These are phyloP conservation scores for Tetrastigma voinierianum DNA, from an alignment of 164 flowering plant species.

Conservation along the genomic window DNA sequence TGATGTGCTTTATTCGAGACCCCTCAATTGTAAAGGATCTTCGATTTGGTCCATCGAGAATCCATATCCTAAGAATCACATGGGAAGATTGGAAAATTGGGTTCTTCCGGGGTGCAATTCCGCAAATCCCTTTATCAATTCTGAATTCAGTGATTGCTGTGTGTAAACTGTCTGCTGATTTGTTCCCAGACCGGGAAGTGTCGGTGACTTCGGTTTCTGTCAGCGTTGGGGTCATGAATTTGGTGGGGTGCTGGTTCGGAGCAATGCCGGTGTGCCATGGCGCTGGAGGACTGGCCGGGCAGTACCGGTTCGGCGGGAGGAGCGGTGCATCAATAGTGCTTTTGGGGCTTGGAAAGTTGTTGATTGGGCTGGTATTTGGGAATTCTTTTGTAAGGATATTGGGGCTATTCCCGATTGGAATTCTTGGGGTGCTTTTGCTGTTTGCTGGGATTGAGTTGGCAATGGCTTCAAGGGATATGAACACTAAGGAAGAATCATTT, in stretches of 20 bases:
- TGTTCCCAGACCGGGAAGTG: conserved; percentile 63
- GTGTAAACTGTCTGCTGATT: conserved; percentile 69
- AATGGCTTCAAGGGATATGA: conserved; percentile 85
- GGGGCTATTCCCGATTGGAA: conserved; percentile 65
- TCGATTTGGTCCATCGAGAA: conserved; percentile 64
- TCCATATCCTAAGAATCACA: conserved; percentile 46
- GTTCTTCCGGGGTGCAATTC: conserved; percentile 70
- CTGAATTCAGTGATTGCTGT: conserved; percentile 86
- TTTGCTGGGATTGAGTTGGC: conserved; percentile 89
- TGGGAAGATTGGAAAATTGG: conserved; percentile 86
- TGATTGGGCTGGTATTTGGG: conserved; percentile 64
- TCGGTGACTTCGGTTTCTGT: conserved; percentile 68
- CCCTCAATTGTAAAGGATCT: conserved; percentile 53
- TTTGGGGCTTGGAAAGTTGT: conserved; percentile 66
- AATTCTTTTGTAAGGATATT: conserved; percentile 73
- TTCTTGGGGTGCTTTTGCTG: conserved; percentile 71
- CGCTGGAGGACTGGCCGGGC: conserved; percentile 87
- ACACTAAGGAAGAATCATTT: conserved; percentile 72
- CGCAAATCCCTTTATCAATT: conserved; percentile 79
- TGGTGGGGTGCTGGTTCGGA: conserved; percentile 88
- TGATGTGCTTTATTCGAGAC: conserved; percentile 65
- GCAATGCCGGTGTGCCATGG: conserved; percentile 92
- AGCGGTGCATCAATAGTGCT: conserved; percentile 68
- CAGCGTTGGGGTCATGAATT: conserved; percentile 78
- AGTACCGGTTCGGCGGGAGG: conserved; percentile 78